Percentiles rank a stretch among this genome's conserved stretches.
phyloP scores from a whole-genome alignment of 139 green algal species.

The Trebouxia sp. region DNA sequence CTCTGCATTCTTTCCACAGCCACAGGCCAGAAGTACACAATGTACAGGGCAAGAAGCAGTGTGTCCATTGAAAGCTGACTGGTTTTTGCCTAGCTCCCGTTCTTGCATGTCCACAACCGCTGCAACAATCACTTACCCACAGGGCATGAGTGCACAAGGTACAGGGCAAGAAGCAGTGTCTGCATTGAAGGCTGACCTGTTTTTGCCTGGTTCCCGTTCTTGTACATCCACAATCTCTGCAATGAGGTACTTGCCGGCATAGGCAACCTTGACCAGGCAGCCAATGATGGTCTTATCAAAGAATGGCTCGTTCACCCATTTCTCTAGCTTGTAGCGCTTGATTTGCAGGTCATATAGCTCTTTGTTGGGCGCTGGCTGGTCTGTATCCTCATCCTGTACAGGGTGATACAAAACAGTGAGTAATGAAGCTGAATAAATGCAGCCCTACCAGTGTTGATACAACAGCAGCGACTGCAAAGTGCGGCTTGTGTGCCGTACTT shows the following conservation, averaged over 20 bases:
- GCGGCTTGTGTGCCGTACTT: too few species aligned
- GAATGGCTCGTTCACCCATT: constrained; percentile 62
- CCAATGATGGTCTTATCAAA: constrained; percentile 50
- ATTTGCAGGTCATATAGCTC: constrained; percentile 42
- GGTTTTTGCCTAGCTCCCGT: too few species aligned
- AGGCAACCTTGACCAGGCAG: constrained; percentile 46
- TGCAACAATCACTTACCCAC: background rate
- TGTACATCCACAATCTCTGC: constrained; percentile 48
- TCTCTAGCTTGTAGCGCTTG: constrained; percentile 51
- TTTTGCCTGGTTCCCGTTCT: constrained; percentile 38
- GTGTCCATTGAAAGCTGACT: too few species aligned
- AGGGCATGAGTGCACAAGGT: background rate
- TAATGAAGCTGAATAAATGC: too few species aligned
- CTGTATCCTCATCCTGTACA: constrained; percentile 10
- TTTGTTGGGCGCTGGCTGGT: background rate
- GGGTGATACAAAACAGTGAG: background rate
- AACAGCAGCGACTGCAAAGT: too few species aligned
- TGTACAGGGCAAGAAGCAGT: too few species aligned
- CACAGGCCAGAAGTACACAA: too few species aligned
- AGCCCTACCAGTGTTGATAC: too few species aligned
- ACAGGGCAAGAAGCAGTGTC: background rate
- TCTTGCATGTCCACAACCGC: background rate
- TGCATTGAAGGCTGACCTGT: constrained; percentile 30
- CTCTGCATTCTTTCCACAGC: too few species aligned
- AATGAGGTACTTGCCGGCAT: constrained; percentile 32